Conservation (phyloP, 129 eudicot species). For the Flaveria robusta region DNA sequence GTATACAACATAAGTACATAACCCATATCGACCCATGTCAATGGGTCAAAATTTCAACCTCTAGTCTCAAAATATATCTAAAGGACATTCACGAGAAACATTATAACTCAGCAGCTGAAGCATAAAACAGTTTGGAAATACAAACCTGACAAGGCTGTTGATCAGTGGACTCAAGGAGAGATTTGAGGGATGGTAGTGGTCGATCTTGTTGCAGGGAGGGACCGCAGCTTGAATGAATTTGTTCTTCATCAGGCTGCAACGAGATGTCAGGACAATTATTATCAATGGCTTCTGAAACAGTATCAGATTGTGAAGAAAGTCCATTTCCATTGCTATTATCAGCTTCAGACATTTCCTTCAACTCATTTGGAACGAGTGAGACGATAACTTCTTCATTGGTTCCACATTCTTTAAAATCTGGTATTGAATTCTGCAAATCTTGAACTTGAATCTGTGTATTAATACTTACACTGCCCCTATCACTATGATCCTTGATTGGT, state of each 20-base stretch:
- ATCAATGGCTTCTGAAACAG: constrained; percentile 24
- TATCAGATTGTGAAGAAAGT: constrained; percentile 31
- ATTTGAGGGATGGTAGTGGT: constrained; percentile 52
- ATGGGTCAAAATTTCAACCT: not conserved
- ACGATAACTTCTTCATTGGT: constrained; percentile 28
- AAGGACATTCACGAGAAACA: not conserved
- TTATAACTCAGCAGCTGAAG: not conserved
- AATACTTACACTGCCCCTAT: too few relatives aligned
- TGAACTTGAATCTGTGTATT: not conserved
- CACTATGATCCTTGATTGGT: not conserved
- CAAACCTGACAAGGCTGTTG: constrained; percentile 55
- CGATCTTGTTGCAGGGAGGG: constrained; percentile 35
- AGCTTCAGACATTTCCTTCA: constrained; percentile 16
- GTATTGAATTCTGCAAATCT: constrained; percentile 3
- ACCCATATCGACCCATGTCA: not conserved
- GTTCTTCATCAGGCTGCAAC: constrained; percentile 32
- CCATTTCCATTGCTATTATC: constrained; percentile 23
- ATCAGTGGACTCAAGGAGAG: constrained; percentile 40
- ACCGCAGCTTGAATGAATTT: constrained; percentile 11
- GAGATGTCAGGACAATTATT: constrained; percentile 26
- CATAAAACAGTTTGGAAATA: constrained; percentile 16
- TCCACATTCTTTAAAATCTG: constrained; percentile 26
- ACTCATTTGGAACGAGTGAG: constrained; percentile 19
- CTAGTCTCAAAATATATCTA: constrained; percentile 7
- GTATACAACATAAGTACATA: not conserved